Evolutionary conservation across 345 rosid species (phyloP), one percentile per base, ranked within the genome.

Genomic region (Gossypium rotundifolium): DNA sequence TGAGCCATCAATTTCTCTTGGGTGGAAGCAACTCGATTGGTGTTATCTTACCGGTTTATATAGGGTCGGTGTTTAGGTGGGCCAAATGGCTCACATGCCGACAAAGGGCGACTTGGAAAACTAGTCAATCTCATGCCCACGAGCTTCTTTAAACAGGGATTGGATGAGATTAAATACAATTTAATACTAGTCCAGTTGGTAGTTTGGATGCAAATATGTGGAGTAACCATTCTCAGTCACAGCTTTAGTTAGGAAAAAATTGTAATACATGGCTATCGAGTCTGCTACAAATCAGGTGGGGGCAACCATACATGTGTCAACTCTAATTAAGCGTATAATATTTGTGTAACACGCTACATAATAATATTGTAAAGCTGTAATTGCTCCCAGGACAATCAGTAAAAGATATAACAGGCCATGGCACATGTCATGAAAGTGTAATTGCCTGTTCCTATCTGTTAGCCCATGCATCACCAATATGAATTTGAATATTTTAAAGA

Each of bases 61-160:
- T 69, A 51, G 59, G 72, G 72, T 69, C 59, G 72, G 44, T 69
- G 72, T 69, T 59, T 10, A 25, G 59, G 18, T 49, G 71, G 55
- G 13, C 17, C 71, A 45, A 66, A 20, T 66, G 53, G 71, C 53
- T 45, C 33, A 45, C 11, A 48, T 67, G 53, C 38, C 40, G 9
- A 48, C 57, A 67, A 67, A 20, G 71, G 42, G 20, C 54, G 18
- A 69, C 42, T 48, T 33, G 5, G 0, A 27, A 33, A 58, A 58
- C 62, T 3, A 1, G 16, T 20, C 61, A 57, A 22, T 58, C 20
- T 58, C 33, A 20, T 57, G 13, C 22, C 61, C 60, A 52, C 18
- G 9, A 8, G 59, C 23, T 54, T 18, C 23, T 54, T 0, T 58
- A 58, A 22, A 2, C 14, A 3, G 40, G 40, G 33, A 58, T 58